A percentile compares a stretch with the other conserved stretches of the same genome.
phyloP scores from a whole-genome alignment of 768 basidiomycete species.

The Boletus rufocinnamomeus region DNA sequence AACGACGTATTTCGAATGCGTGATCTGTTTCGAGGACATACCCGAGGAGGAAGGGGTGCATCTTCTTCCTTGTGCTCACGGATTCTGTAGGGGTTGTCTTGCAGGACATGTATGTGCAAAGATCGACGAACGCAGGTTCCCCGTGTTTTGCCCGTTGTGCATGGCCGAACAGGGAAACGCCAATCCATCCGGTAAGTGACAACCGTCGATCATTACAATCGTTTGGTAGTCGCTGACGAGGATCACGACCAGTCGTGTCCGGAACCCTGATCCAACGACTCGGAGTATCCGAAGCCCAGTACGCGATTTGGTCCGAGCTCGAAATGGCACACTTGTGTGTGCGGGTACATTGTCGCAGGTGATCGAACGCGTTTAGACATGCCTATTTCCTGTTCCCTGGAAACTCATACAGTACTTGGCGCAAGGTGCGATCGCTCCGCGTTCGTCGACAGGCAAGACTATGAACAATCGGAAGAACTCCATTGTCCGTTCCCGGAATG shows the following conservation, averaged over 20 bases:
- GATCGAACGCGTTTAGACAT: background rate
- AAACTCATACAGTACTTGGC: conserved; percentile 7
- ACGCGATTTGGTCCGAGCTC: conserved; percentile 45
- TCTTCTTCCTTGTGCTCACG: conserved; percentile 48
- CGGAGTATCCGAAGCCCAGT: conserved; percentile 45
- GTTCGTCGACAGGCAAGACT: conserved; percentile 53
- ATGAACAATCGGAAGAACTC: conserved; percentile 42
- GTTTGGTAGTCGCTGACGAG: background rate
- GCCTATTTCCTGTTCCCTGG: background rate
- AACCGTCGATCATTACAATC: background rate
- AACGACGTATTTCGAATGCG: conserved; percentile 44
- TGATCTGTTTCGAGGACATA: conserved; percentile 54
- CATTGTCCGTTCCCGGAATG: conserved; percentile 53
- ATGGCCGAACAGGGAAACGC: conserved; percentile 34
- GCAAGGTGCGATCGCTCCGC: conserved; percentile 50
- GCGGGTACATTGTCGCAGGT: conserved; percentile 53
- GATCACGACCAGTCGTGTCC: conserved; percentile 39
- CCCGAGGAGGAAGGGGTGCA: conserved; percentile 43
- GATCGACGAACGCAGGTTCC: conserved; percentile 53
- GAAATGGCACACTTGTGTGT: conserved; percentile 45
- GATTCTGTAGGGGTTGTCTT: conserved; percentile 57
- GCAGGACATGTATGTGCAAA: conserved; percentile 44
- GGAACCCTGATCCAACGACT: conserved; percentile 39
- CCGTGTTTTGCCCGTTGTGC: conserved; percentile 63
- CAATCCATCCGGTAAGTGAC: conserved; percentile 37